Base-by-base conservation (phyloP, 1,139 yeast species). In the Pichia sp. region DNA sequence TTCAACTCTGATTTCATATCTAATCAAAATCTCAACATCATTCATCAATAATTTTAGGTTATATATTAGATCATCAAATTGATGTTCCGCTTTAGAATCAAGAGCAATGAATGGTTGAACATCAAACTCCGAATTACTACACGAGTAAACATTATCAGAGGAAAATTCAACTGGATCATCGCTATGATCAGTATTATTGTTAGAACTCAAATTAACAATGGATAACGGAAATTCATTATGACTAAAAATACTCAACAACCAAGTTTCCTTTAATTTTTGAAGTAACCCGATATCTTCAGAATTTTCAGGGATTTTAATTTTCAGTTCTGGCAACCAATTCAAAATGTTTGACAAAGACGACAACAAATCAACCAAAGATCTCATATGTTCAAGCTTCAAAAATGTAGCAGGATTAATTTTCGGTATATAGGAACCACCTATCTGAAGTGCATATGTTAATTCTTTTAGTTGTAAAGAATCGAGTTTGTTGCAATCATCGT, bases 291-390 rank as follows among this genome's bases (percentile, higher is more conserved):
- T 38, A 18, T 52, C 50, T 3, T 42, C 35, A 20, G 40, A 41
- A 1, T 47, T 26, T 12, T 68, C 66, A 1, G 75, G 70, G 35
- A 75, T 74, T 43, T 73, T 71, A 42, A 74, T 71, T 45, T 68
- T 67, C 53, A 79, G 60, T n/a, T 60, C 56, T 8, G 82, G 82
- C 42, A 82, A 64, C 87, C 86, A 78, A 23, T 70, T 57, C 52
- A 77, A 63, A 32, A 80, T 64, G 77, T 80, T 71, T 26, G 68
- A 62, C 3, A 76, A 55, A 9, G 83, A 71, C 35, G 70, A 65
- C 44, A 77, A 60, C 50, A 84, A 67, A 57, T 77, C 64, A 40
- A 78, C 69, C 30, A 79, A 66, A 44, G 74, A 73, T 51, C 74
- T 71, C 56, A 79, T 68, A 16, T 53, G 50, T 1, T 51, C 46